These are phyloP conservation scores for Phytophthora pistaciae DNA, from an alignment of 352 stramenopile genomes.

Conservation along the genomic window DNA sequence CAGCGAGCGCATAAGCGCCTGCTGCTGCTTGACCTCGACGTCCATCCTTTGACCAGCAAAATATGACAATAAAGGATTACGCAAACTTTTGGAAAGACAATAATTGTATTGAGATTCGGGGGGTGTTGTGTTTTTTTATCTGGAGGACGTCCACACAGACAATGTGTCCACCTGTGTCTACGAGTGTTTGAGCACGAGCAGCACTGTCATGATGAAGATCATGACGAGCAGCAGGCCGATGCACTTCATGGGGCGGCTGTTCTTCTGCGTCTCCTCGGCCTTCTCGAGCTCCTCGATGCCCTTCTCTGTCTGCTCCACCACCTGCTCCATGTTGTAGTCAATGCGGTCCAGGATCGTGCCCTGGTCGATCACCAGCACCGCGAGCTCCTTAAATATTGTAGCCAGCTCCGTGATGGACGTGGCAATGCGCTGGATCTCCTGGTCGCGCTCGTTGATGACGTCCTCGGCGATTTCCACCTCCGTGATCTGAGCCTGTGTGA, in stretches of 20 bases:
- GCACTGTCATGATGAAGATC: slow-evolving; percentile 94
- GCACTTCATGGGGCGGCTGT: slow-evolving; percentile 95
- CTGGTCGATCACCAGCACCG: slow-evolving; percentile 99
- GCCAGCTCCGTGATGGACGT: slow-evolving; percentile 99
- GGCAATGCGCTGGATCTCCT: slow-evolving; percentile 98
- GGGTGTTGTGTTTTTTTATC: neutral
- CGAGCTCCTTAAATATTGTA: slow-evolving; percentile 99
- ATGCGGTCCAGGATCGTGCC: slow-evolving; percentile 99
- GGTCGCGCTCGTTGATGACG: slow-evolving; percentile 95
- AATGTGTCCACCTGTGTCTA: slow-evolving; percentile 37
- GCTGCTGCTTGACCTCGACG: slow-evolving; percentile 52
- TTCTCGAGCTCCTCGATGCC: slow-evolving; percentile 99
- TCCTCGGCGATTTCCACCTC: slow-evolving; percentile 97
- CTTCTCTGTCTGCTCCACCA: slow-evolving; percentile 99
- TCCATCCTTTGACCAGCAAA: slow-evolving; percentile 33
- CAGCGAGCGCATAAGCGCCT: slow-evolving; percentile 61
- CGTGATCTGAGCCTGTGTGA: slow-evolving; percentile 95
- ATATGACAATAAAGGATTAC: slow-evolving; percentile 28
- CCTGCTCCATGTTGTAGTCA: slow-evolving; percentile 99
- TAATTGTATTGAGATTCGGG: slow-evolving; percentile 28
- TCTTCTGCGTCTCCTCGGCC: slow-evolving; percentile 99
- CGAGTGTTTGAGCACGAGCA: slow-evolving; percentile 94
- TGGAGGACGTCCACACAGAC: slow-evolving; percentile 5
- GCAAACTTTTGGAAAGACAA: slow-evolving; percentile 23
- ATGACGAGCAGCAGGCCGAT: slow-evolving; percentile 93